These are phyloP conservation scores for Delonix regia DNA, from an alignment of 306 rosid species.

Conservation along the genomic window DNA sequence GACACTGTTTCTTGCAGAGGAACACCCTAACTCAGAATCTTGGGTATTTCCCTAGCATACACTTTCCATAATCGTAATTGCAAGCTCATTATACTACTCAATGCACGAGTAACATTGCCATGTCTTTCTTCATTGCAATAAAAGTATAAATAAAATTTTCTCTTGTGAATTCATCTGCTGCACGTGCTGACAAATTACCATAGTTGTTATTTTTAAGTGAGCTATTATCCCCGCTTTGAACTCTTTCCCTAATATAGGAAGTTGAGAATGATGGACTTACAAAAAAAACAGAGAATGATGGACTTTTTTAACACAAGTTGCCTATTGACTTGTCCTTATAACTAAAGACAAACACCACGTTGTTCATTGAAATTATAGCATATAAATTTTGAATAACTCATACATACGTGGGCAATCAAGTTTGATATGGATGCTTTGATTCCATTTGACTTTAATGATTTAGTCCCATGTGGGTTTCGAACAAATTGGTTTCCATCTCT, in stretches of 20 bases:
- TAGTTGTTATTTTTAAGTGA: neutral
- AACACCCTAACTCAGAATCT: slow-evolving; percentile 39
- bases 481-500: neutral
- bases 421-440: neutral
- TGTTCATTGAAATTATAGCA: slow-evolving; percentile 1
- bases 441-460: neutral
- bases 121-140: neutral
- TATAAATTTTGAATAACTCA: neutral
- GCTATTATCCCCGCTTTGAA: neutral
- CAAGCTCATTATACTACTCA: no score
- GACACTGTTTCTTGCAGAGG: slow-evolving; percentile 41
- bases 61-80: neutral
- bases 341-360: neutral
- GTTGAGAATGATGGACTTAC: no score
- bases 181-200: slow-evolving; percentile 1
- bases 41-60: slow-evolving; percentile 1
- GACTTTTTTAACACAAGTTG: no score
- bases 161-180: neutral
- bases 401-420: neutral
- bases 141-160: no score
- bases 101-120: slow-evolving; percentile 37
- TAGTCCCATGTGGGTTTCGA: neutral
- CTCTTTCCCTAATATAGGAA: neutral
- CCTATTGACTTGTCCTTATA: neutral
- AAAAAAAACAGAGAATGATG: no score